Percentiles rank a stretch among this genome's conserved stretches.
These are phyloP conservation scores for Cryptococcus sp. DNA, from an alignment of 1,284 basidiomycete genomes.

Conservation along the genomic window DNA sequence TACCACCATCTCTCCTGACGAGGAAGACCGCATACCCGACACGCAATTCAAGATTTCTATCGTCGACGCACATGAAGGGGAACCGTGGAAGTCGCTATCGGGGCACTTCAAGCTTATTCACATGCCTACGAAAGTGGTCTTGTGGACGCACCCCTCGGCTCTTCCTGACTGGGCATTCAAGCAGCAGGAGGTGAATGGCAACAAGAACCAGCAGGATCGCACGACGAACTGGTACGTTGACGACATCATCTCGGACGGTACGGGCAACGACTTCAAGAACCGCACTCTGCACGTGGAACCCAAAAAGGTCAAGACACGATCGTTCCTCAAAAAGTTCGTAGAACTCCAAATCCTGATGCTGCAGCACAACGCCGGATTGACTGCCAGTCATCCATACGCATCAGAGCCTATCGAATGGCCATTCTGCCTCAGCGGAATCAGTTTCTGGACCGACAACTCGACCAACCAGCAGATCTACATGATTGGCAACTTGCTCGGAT, in stretches of 20 bases:
- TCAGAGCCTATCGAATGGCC: conserved; percentile 96
- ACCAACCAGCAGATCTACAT: conserved; percentile 91
- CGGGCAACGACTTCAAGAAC: conserved; percentile 62
- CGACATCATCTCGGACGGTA: conserved; percentile 72
- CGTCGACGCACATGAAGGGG: conserved; percentile 70
- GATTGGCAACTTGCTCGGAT: conserved; percentile 89
- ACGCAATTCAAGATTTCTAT: conserved; percentile 80
- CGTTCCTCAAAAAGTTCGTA: conserved; percentile 91
- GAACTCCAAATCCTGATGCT: conserved; percentile 95
- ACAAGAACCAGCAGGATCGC: conserved; percentile 86
- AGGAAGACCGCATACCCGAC: conserved; percentile 71
- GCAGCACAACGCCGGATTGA: conserved; percentile 95
- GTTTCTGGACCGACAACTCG: conserved; percentile 92
- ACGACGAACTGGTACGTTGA: conserved; percentile 86
- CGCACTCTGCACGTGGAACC: conserved; percentile 60
- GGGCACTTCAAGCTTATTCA: conserved; percentile 89
- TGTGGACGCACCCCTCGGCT: conserved; percentile 86
- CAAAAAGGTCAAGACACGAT: conserved; percentile 76
- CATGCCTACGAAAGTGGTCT: conserved; percentile 81
- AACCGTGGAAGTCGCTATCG: conserved; percentile 86
- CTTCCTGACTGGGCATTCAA: conserved; percentile 96
- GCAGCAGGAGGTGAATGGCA: conserved; percentile 97
- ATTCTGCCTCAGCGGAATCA: conserved; percentile 91
- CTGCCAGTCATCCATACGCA: conserved; percentile 93
- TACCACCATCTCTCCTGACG: conserved; percentile 78